A percentile compares a stretch with the other conserved stretches of the same genome.
Evolutionary conservation across 192 early-diverging fungal genomes (phyloP).

Genomic region (Allomyces macrogynus): DNA sequence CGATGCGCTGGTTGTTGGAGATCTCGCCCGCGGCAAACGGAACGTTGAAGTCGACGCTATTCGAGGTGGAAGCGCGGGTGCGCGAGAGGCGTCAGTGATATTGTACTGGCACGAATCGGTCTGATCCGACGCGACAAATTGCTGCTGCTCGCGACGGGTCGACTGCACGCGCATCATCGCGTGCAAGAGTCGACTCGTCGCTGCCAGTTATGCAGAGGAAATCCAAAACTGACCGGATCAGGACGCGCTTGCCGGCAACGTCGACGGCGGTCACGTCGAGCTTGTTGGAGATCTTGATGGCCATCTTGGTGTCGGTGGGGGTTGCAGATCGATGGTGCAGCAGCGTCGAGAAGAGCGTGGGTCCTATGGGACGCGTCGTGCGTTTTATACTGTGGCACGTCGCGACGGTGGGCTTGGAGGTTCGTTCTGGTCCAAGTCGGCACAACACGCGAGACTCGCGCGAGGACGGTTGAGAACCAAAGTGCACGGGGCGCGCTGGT

Average conservation of each 20-base stretch:
- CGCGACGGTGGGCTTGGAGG: conserved; percentile 2
- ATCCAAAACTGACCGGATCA: conserved; percentile 48
- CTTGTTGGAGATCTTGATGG: conserved; percentile 49
- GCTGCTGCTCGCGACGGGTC: too few relatives aligned
- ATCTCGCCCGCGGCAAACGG: conserved; percentile 80
- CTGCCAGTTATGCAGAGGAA: not conserved
- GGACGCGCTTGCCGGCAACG: conserved; percentile 65
- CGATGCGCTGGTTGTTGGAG: conserved; percentile 92
- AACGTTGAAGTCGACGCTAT: conserved; percentile 96
- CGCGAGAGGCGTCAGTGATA: not conserved
- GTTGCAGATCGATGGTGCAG: not conserved
- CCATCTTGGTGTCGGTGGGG: conserved; percentile 15
- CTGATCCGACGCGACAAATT: conserved; percentile 1
- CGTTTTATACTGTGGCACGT: not conserved
- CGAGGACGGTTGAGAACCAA: not conserved
- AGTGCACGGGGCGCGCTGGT: too few relatives aligned
- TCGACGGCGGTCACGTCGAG: conserved; percentile 72
- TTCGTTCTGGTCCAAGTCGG: not conserved
- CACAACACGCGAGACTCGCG: conserved; percentile 1
- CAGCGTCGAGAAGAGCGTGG: too few relatives aligned
- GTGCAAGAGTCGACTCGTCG: not conserved
- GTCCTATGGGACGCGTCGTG: too few relatives aligned
- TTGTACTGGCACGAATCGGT: conserved; percentile 1
- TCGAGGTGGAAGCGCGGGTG: conserved; percentile 1
- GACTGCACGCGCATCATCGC: not conserved